These are phyloP conservation scores for Aspergillus taichungensis DNA, from an alignment of 495 filamentous ascomycete genomes.

Conservation along the genomic window DNA sequence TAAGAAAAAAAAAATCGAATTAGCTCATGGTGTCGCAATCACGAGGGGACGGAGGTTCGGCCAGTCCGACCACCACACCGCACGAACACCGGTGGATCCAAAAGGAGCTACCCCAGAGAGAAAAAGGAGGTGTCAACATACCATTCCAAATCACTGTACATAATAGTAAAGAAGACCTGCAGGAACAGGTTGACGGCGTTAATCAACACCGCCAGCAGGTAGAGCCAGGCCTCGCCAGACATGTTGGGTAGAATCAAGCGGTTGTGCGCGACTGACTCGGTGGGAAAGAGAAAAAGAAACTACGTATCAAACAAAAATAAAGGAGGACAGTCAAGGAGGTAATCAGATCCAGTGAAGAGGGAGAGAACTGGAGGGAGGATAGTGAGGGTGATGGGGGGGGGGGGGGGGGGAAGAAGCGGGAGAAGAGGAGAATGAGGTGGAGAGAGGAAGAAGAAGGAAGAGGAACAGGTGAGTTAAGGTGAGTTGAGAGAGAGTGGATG, in stretches of 20 bases:
- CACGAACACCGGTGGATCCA: too few species aligned
- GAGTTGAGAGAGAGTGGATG: constrained; percentile 2
- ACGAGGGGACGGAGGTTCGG: neutral
- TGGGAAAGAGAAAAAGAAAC: neutral
- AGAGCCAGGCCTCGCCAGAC: constrained; percentile 99
- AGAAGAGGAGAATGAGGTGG: neutral
- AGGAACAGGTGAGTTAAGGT: constrained; percentile 4
- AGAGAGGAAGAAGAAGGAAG: constrained; percentile 2
- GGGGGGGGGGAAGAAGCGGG: neutral
- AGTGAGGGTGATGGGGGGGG: neutral
- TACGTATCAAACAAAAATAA: neutral
- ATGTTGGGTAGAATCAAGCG: constrained; percentile 48
- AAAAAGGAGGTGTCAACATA: constrained; percentile 33
- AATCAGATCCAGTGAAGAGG: neutral
- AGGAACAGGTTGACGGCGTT: constrained; percentile 99
- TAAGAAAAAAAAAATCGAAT: constrained; percentile 9
- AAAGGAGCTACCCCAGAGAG: neutral
- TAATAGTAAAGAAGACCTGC: constrained; percentile 99
- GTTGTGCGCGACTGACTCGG: neutral
- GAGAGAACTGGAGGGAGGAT: neutral
- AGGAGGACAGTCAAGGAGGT: constrained; percentile 3
- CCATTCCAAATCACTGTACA: constrained; percentile 99
- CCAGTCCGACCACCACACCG: neutral
- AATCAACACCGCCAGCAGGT: constrained; percentile 95
- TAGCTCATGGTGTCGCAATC: constrained; percentile 15